phyloP scores from a whole-genome alignment of 495 filamentous ascomycete genomes.

The Monascus purpureus region DNA sequence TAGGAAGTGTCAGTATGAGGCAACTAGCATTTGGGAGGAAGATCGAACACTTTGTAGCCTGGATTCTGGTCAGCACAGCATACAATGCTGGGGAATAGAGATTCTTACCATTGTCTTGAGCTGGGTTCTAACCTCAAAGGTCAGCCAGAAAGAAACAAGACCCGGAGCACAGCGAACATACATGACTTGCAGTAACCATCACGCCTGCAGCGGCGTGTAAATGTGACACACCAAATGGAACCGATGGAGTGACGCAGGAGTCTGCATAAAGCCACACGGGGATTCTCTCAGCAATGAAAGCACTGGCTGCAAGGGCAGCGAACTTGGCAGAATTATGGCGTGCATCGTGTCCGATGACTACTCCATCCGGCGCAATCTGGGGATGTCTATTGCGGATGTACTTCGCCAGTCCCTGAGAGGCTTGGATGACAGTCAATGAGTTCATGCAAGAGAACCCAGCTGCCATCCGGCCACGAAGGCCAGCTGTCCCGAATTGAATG shows the following conservation, averaged over 20 bases:
- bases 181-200: slow-evolving; percentile 61
- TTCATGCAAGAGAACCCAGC: slow-evolving; percentile 62
- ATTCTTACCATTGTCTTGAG: slow-evolving; percentile 45
- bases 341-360: slow-evolving; percentile 57
- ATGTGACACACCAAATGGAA: slow-evolving; percentile 50
- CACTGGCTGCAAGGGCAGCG: slow-evolving; percentile 48
- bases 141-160: no score
- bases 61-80: slow-evolving; percentile 4
- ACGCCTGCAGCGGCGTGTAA: slow-evolving; percentile 48
- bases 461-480: slow-evolving; percentile 54
- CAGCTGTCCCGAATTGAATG: slow-evolving; percentile 58
- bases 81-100: neutral
- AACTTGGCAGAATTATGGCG: slow-evolving; percentile 54
- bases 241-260: slow-evolving; percentile 47
- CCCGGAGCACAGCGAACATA: no score
- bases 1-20: slow-evolving; percentile 9
- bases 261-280: slow-evolving; percentile 46
- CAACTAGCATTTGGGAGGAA: slow-evolving; percentile 1
- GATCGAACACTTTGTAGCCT: slow-evolving; percentile 52
- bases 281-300: slow-evolving; percentile 46
- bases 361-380: slow-evolving; percentile 26
- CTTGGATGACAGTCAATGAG: slow-evolving; percentile 54
- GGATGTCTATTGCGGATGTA: slow-evolving; percentile 36
- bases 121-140: slow-evolving; percentile 37
- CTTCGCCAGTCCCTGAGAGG: slow-evolving; percentile 55